These are phyloP conservation scores for Ascochyta clinopodiicola DNA, from an alignment of 2,329 filamentous ascomycete genomes.

Conservation along the genomic window DNA sequence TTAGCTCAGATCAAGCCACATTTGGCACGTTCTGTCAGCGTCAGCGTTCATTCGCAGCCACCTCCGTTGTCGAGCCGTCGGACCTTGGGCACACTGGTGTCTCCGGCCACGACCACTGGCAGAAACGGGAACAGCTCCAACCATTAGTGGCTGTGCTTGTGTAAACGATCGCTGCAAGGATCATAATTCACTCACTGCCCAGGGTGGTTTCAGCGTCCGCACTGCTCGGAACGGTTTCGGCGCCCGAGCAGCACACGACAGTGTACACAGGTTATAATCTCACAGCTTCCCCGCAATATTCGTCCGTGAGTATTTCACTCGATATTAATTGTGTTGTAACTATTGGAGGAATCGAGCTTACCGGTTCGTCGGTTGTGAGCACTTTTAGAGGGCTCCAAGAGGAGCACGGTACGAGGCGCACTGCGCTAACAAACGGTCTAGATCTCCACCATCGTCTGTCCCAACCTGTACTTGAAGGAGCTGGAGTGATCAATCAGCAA, in stretches of 20 bases:
- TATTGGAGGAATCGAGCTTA: conserved; percentile 5
- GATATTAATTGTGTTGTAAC: not conserved
- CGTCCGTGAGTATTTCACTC: not conserved
- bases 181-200: conserved; percentile 7
- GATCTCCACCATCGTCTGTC: conserved; percentile 10
- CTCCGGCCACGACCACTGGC: not conserved
- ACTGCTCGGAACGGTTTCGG: not conserved
- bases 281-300: not conserved
- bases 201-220: not conserved
- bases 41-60: conserved; percentile 3
- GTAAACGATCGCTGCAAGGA: conserved; percentile 11
- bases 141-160: conserved; percentile 7
- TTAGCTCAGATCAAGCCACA: conserved; percentile 6
- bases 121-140: not conserved
- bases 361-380: not conserved
- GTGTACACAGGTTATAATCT: not conserved
- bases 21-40: conserved; percentile 4
- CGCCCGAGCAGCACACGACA: not conserved
- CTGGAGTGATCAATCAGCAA: conserved; percentile 1
- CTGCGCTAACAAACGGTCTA: conserved; percentile 13
- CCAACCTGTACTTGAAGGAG: not conserved
- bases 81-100: not conserved
- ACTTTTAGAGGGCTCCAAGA: not conserved
- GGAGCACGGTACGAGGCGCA: conserved; percentile 3
- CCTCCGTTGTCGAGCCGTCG: not conserved